Evolutionary conservation across 495 filamentous ascomycete genomes (phyloP), one percentile per base, ranked within the genome.

Genomic region (Penicilliopsis zonata): DNA sequence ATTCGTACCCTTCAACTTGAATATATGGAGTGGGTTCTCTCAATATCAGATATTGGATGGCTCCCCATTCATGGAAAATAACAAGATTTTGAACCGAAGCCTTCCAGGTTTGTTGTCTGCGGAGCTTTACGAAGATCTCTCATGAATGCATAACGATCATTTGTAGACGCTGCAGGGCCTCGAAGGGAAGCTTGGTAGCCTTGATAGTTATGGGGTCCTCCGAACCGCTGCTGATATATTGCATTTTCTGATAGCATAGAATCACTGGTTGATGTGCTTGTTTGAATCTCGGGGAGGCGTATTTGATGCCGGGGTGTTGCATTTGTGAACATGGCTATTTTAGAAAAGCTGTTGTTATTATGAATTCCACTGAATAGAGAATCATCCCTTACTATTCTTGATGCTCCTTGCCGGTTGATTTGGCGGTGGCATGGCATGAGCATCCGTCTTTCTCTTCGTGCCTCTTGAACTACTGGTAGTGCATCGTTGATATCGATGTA

Each of bases 401-500:
- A 23, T 8, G 27, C 40, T 38, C 23, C 38, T 42, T 3, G 40
- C 34, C 3, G 44, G 40, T 5, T 42, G 38, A 14, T 34, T 38
- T 20, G 45, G 36, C 19, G 57, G 57, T 3, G 51, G 45, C 57
- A 63, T 56, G 19, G 41, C 27, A 7, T 28, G 22, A 1, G 30
- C 17, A 20, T 41, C 44, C 9, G 30, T 32, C 23, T 23, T 38
- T 18, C 35, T 45, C 5, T 37, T 53, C 13, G 35, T 31, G 9
- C 42, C 42, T 24, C 44, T 56, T 3, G 57, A 63, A 29, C 65
- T 65, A 7, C 65, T 68, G 9, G 60, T 70, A 13, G 61, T 63
- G 38, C 64, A 71, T 19, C 57, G 53, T 21, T 61, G 60, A 23
- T 67, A 52, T 16, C 61, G 52, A 36, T 69, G 62, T 6, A 60